Evolutionary conservation across 805 yeast genomes (phyloP).

Genomic region (Lipomyces starkeyi): DNA sequence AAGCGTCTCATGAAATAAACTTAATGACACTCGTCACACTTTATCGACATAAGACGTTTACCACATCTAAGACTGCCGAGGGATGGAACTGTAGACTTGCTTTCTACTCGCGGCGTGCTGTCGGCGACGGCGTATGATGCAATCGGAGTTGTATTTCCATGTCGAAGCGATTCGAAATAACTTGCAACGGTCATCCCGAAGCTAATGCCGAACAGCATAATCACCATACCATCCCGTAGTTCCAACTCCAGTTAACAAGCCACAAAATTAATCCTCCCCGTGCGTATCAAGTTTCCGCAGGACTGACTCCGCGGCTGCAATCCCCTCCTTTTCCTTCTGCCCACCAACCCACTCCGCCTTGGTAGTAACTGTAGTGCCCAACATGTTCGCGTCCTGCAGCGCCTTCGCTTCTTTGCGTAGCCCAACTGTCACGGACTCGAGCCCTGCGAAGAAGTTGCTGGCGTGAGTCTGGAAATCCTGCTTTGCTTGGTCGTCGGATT

Average conservation of each 20-base stretch:
- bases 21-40: too few relatives aligned
- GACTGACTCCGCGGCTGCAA: conserved; percentile 20
- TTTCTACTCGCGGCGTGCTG: too few relatives aligned
- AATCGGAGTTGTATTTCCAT: not conserved
- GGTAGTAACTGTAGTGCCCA: conserved; percentile 25
- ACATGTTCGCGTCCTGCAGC: conserved; percentile 28
- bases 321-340: conserved; percentile 23
- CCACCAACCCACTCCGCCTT: conserved; percentile 35
- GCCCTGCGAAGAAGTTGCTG: conserved; percentile 12
- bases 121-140: too few relatives aligned
- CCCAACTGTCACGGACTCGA: conserved; percentile 28
- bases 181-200: not conserved
- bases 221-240: not conserved
- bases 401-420: conserved; percentile 31
- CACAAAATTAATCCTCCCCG: not conserved
- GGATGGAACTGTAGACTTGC: too few relatives aligned
- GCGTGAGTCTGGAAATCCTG: conserved; percentile 14
- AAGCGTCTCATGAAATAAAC: too few relatives aligned
- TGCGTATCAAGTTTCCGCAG: conserved; percentile 10
- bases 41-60: too few relatives aligned
- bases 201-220: not conserved
- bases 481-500: conserved; percentile 14
- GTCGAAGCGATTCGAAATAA: not conserved
- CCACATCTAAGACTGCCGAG: too few relatives aligned
- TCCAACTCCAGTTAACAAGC: not conserved